phyloP scores from a whole-genome alignment of 2,329 filamentous ascomycete genomes.

The Pestalotiopsis sp. region DNA sequence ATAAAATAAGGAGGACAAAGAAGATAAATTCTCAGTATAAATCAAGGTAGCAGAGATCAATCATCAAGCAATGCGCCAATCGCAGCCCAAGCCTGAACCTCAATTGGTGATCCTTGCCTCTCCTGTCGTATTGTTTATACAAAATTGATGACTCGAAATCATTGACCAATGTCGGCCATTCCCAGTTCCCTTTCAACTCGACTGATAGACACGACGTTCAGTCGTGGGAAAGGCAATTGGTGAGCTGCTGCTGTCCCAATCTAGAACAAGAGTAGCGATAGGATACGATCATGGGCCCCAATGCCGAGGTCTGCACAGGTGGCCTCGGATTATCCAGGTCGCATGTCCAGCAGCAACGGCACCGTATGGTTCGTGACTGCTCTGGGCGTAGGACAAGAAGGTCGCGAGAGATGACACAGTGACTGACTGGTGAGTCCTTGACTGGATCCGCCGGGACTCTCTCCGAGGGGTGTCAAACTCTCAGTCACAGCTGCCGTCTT shows the following conservation, averaged over 20 bases:
- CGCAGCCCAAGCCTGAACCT: not conserved
- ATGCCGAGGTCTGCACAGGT: too few species aligned
- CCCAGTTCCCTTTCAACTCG: not conserved
- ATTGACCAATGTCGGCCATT: not conserved
- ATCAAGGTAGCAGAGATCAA: not conserved
- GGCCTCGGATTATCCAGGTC: not conserved
- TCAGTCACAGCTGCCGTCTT: not conserved
- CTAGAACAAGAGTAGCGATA: too few species aligned
- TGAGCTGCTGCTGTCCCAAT: too few species aligned
- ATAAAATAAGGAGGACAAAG: not conserved
- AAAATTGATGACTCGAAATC: not conserved
- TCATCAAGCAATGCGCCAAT: not conserved
- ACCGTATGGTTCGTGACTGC: not conserved
- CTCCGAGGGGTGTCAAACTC: not conserved
- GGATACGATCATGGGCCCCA: too few species aligned
- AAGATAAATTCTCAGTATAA: not conserved
- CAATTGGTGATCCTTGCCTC: not conserved
- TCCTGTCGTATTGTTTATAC: not conserved
- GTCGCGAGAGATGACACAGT: not conserved
- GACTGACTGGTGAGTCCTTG: not conserved
- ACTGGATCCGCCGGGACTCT: not conserved
- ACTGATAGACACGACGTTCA: not conserved
- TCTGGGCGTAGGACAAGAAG: not conserved
- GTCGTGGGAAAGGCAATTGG: too few species aligned
- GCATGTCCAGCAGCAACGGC: not conserved